A percentile compares a stretch with the other conserved stretches of the same genome.
Evolutionary conservation across 2,329 filamentous ascomycete genomes (phyloP).

Genomic region (Gyromitra esculenta): DNA sequence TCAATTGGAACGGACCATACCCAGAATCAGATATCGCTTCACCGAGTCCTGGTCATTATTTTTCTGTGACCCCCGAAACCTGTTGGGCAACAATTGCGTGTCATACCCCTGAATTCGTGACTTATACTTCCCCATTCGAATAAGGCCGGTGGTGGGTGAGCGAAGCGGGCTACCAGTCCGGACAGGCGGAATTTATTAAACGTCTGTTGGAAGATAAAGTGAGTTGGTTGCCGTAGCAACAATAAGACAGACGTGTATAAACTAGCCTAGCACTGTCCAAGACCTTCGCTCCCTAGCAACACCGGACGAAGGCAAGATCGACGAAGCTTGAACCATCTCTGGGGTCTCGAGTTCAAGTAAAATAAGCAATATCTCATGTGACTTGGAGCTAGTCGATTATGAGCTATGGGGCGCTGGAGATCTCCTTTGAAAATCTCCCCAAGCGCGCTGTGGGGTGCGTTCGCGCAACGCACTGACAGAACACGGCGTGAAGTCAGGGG

Average conservation of each 20-base stretch:
- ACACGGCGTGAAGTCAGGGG: slow-evolving; percentile 26
- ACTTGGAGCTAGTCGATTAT: slow-evolving; percentile 19
- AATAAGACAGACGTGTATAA: neutral
- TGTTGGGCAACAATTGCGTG: neutral
- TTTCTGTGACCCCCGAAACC: slow-evolving; percentile 6
- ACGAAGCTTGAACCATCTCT: slow-evolving; percentile 6
- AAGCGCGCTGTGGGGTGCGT: slow-evolving; percentile 29
- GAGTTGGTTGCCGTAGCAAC: slow-evolving; percentile 15
- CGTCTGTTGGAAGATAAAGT: neutral
- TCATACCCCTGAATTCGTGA: slow-evolving; percentile 25
- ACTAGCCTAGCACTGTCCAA: neutral
- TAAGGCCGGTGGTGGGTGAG: neutral
- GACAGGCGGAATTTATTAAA: neutral
- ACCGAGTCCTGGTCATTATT: neutral
- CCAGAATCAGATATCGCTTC: neutral
- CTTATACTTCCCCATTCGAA: neutral
- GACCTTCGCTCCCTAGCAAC: slow-evolving; percentile 16
- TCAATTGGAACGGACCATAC: slow-evolving; percentile 6
- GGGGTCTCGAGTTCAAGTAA: neutral
- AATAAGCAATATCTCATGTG: slow-evolving; percentile 24
- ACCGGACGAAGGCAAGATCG: slow-evolving; percentile 1
- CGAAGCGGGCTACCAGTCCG: neutral
- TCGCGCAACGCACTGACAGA: slow-evolving; percentile 33
- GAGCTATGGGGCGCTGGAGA: slow-evolving; percentile 12
- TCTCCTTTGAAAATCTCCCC: slow-evolving; percentile 34